Percentiles rank a stretch among this genome's conserved stretches.
Evolutionary conservation across 441 rosid species (phyloP).

Genomic region (Adansonia madagascariensis): DNA sequence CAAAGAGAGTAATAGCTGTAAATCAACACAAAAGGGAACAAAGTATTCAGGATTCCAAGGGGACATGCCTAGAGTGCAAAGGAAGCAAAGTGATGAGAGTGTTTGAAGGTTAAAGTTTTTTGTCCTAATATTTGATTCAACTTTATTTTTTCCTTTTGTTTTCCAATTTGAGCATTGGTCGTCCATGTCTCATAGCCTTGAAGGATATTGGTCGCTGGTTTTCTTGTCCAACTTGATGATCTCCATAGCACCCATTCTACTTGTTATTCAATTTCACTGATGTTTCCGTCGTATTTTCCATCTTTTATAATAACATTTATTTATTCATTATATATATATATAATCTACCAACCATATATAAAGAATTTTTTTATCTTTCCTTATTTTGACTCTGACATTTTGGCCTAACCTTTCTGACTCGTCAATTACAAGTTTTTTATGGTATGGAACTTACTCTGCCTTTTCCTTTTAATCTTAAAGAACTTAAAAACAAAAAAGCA

Average conservation of each 20-base stretch:
- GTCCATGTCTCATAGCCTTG: too few relatives aligned
- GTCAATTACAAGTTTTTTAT: background rate
- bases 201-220: too few relatives aligned
- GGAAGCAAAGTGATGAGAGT: constrained; percentile 49
- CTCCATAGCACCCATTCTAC: constrained; percentile 12
- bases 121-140: background rate
- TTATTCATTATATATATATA: background rate
- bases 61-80: constrained; percentile 54
- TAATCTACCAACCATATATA: background rate
- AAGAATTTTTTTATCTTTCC: background rate
- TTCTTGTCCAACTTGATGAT: background rate
- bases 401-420: background rate
- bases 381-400: constrained; percentile 13
- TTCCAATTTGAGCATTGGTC: background rate
- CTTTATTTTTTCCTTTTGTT: constrained; percentile 1
- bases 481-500: too few relatives aligned
- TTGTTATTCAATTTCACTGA: constrained; percentile 17
- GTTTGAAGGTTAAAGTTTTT: background rate
- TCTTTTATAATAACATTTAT: background rate
- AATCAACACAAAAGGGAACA: background rate
- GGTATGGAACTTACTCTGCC: background rate
- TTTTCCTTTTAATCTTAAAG: background rate
- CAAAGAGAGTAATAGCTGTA: background rate
- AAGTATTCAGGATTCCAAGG: constrained; percentile 16
- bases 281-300: background rate